These are phyloP conservation scores for Russula virescens DNA, from an alignment of 768 basidiomycete species.

Conservation along the genomic window DNA sequence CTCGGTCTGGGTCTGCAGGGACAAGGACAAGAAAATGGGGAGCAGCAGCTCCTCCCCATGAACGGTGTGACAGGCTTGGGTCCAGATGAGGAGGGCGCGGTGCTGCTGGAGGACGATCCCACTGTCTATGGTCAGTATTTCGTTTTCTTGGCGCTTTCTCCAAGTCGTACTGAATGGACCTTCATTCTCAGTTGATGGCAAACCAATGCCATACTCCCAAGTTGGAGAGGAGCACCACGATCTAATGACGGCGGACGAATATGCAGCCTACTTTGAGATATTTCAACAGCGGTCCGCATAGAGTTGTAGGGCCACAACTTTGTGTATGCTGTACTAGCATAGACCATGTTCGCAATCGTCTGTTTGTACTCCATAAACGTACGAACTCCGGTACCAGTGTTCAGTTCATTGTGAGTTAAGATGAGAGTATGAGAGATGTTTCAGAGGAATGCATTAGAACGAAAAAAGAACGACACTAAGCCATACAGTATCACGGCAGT, in stretches of 20 bases:
- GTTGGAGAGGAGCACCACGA: conserved; percentile 93
- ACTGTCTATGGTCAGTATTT: conserved; percentile 54
- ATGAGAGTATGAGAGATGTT: background rate
- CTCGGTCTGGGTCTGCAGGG: background rate
- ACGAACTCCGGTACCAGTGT: too few relatives aligned
- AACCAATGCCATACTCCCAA: conserved; percentile 63
- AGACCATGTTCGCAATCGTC: background rate
- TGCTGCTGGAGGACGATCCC: conserved; percentile 45
- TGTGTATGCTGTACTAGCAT: conserved; percentile 1
- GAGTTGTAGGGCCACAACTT: background rate
- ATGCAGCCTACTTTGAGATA: conserved; percentile 73
- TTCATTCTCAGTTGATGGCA: conserved; percentile 60
- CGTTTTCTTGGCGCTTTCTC: background rate
- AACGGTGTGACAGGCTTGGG: conserved; percentile 22
- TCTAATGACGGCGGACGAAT: conserved; percentile 90
- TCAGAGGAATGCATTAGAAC: conserved; percentile 6
- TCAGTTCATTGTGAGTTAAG: background rate
- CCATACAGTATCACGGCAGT: conserved; percentile 10
- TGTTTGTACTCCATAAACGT: background rate
- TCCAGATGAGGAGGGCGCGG: conserved; percentile 1
- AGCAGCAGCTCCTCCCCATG: conserved; percentile 14
- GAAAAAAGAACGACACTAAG: conserved; percentile 14
- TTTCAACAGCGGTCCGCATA: conserved; percentile 40
- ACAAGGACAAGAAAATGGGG: conserved; percentile 27
- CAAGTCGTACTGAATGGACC: conserved; percentile 2